Conservation (phyloP, 164 flowering plant genomes). For the Buxus sempervirens region DNA sequence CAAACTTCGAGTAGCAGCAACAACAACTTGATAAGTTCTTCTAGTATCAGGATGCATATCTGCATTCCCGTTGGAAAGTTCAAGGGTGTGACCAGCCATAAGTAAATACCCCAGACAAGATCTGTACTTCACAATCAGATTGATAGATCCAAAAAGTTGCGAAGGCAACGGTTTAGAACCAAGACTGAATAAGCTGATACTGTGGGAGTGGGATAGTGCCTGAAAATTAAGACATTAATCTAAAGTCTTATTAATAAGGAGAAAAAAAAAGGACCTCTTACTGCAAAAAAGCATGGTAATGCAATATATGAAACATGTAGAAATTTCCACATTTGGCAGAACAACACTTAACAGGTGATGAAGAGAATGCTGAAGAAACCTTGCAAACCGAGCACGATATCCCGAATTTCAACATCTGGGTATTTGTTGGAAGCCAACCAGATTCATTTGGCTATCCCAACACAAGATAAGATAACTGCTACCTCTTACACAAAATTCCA, state of each 20-base stretch:
- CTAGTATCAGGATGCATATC: conserved; percentile 22
- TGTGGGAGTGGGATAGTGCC: conserved; percentile 18
- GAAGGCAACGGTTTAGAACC: neutral
- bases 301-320: neutral
- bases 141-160: neutral
- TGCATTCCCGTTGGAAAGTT: conserved; percentile 30
- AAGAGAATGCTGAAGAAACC: conserved; percentile 11
- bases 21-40: conserved; percentile 65
- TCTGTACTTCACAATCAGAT: no score
- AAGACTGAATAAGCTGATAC: conserved; percentile 18
- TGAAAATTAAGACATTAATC: conserved; percentile 2
- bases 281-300: no score
- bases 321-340: neutral
- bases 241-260: no score
- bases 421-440: conserved; percentile 10
- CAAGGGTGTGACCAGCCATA: conserved; percentile 28
- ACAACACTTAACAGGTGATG: conserved; percentile 1
- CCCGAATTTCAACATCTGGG: conserved; percentile 8
- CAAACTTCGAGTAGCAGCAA: conserved; percentile 63
- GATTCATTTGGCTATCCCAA: conserved; percentile 9
- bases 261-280: no score
- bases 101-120: conserved; percentile 1
- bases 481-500: no score
- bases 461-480: no score
- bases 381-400: conserved; percentile 15